Conservation (phyloP, 345 rosid species). For the Populus simonii region DNA sequence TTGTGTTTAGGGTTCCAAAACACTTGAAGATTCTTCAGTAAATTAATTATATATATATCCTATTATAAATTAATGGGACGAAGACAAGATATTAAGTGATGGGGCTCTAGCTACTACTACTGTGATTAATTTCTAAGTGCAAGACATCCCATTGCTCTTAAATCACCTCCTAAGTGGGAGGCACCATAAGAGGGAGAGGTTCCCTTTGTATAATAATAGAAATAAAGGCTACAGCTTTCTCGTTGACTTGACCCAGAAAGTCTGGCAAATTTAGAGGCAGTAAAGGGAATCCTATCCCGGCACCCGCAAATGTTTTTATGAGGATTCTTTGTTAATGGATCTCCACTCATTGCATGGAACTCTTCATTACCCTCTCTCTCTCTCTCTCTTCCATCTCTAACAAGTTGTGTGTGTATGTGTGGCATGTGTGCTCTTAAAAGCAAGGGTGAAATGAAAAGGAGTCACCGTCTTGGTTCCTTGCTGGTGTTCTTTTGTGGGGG, state of each 20-base stretch:
- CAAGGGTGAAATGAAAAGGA: constrained; percentile 25
- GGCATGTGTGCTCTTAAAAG: constrained; percentile 36
- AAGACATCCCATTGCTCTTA: constrained; percentile 14
- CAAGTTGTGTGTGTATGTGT: constrained; percentile 4
- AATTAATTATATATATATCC: neutral
- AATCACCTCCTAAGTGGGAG: constrained; percentile 39
- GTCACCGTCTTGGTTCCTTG: constrained; percentile 35
- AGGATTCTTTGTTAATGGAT: constrained; percentile 39
- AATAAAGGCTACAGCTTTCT: constrained; percentile 42
- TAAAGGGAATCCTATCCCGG: constrained; percentile 46
- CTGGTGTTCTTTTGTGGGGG: constrained; percentile 38
- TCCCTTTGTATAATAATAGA: neutral
- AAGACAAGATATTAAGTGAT: constrained; percentile 3
- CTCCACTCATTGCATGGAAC: constrained; percentile 38
- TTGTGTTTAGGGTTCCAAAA: neutral
- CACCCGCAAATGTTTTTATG: constrained; percentile 13
- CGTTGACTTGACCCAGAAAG: constrained; percentile 70
- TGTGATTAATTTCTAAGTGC: neutral
- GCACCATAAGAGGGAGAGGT: constrained; percentile 32
- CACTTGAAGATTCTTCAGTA: neutral
- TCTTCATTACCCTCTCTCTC: neutral
- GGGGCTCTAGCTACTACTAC: neutral
- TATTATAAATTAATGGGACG: neutral
- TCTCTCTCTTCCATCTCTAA: neutral
- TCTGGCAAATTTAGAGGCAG: constrained; percentile 39